Base-by-base conservation (phyloP, 169 alveolate species). In the Eimeria falciformis region DNA sequence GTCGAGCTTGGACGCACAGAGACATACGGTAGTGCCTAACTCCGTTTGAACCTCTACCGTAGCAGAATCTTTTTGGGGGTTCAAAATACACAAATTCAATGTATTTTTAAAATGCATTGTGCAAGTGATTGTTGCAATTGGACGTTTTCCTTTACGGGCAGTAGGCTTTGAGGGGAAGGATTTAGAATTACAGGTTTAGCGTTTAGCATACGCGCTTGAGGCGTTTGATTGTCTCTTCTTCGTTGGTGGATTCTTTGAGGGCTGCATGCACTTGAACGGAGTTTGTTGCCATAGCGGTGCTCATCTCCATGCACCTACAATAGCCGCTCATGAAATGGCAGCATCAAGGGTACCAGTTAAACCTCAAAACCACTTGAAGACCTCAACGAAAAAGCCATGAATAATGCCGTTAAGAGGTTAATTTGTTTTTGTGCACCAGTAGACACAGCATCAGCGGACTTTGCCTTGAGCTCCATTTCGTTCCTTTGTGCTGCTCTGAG, bases 401-500 rank as follows among this genome's bases (percentile, higher is more conserved):
- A 25, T 29, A n/a, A 62, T 40, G 2, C 40, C 75, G 18, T 21
- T 2, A 1, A 33, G 40, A 33, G 25, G 65, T 21, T 17, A 21
- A 53, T 53, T 21, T 3, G 0, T 53, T 12, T 53, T 3, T 53
- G n/a, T 53, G 65, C n/a, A 53, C 65, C n/a, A 53, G 65, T 17
- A 53, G n/a, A 3, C 65, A 17, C n/a, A 53, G 65, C 40, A 33
- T 33, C 55, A 33, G 73, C 89, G 73, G 33, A 84, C 95, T 93
- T 95, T 83, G 94, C 95, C 81, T 96, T 94, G 71, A 96, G 93
- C 50, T 95, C 91, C 87, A 95, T 93, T 90, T 97, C 98, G 53
- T 95, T 93, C 66, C 96, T 97, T 77, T 96, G 97, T 2, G 97
- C 94, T 33, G 94, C 93, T 92, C 95, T 95, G 14, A 97, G 95